Conservation (phyloP, 169 alveolate species). For the Perkinsus chesapeaki region DNA sequence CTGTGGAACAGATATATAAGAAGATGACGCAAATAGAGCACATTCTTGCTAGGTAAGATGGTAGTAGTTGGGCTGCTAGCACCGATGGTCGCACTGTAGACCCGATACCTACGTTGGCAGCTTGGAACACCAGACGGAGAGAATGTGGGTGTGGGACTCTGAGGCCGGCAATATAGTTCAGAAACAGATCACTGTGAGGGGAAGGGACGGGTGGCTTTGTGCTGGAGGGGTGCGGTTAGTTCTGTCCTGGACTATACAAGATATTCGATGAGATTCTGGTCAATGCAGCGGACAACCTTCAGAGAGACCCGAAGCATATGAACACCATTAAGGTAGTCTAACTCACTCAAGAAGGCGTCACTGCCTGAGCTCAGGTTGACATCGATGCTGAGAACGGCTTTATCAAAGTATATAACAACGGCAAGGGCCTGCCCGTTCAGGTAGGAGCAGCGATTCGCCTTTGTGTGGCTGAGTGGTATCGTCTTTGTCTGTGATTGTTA, state of each 20-base stretch:
- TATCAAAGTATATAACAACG: conserved; percentile 77
- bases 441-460: background rate
- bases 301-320: conserved; percentile 47
- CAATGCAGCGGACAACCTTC: conserved; percentile 95
- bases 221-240: conserved; percentile 45
- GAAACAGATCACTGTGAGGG: conserved; percentile 38
- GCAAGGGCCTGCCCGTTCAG: conserved; percentile 77
- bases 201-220: background rate
- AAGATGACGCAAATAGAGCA: conserved; percentile 95
- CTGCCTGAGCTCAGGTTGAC: conserved; percentile 44
- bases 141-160: conserved; percentile 90
- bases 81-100: conserved; percentile 56
- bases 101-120: conserved; percentile 98
- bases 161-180: conserved; percentile 68
- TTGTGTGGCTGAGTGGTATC: conserved; percentile 58
- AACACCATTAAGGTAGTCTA: conserved; percentile 56
- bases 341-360: background rate
- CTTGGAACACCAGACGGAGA: conserved; percentile 76
- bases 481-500: background rate
- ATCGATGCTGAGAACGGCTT: conserved; percentile 45
- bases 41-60: conserved; percentile 51
- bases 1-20: conserved; percentile 94
- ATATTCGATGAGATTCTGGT: conserved; percentile 96
- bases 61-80: background rate
- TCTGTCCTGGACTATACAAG: conserved; percentile 97